Conservation (phyloP, 192 early-diverging fungal species). For the Diversispora epigaea region DNA sequence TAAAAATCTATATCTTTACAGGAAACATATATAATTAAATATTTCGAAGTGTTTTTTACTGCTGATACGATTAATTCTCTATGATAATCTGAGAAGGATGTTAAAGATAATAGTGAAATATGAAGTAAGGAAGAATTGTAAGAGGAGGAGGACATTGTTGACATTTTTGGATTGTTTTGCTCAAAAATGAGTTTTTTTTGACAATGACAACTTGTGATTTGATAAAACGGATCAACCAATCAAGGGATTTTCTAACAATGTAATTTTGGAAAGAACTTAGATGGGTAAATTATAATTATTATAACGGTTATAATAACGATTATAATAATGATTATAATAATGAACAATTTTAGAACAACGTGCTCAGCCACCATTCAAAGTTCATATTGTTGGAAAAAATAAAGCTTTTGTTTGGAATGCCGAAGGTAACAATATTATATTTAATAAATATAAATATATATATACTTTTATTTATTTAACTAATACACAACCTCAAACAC, state of each 20-base stretch:
- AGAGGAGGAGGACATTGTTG: background rate
- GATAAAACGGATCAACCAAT: too few relatives aligned
- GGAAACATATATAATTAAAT: constrained; percentile 10
- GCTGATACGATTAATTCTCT: constrained; percentile 5
- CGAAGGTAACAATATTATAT: background rate
- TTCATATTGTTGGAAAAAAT: background rate
- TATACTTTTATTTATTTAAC: background rate
- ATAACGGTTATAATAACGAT: too few relatives aligned
- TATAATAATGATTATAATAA: too few relatives aligned
- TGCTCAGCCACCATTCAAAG: constrained; percentile 15
- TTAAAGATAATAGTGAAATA: constrained; percentile 3
- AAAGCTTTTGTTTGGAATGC: constrained; percentile 25
- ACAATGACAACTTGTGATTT: too few relatives aligned
- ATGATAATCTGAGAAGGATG: constrained; percentile 4
- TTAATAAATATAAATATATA: background rate
- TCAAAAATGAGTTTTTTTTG: too few relatives aligned
- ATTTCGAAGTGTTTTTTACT: background rate
- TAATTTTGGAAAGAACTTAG: too few relatives aligned
- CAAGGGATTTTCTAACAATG: too few relatives aligned
- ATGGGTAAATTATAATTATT: too few relatives aligned
- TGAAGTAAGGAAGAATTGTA: constrained; percentile 13
- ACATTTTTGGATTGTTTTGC: too few relatives aligned
- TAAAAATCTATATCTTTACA: constrained; percentile 8
- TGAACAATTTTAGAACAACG: too few relatives aligned
- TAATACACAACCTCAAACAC: background rate